A percentile compares a stretch with the other conserved stretches of the same genome.
Evolutionary conservation across 805 yeast genomes (phyloP).

Genomic region (Lipomyces oligophaga): DNA sequence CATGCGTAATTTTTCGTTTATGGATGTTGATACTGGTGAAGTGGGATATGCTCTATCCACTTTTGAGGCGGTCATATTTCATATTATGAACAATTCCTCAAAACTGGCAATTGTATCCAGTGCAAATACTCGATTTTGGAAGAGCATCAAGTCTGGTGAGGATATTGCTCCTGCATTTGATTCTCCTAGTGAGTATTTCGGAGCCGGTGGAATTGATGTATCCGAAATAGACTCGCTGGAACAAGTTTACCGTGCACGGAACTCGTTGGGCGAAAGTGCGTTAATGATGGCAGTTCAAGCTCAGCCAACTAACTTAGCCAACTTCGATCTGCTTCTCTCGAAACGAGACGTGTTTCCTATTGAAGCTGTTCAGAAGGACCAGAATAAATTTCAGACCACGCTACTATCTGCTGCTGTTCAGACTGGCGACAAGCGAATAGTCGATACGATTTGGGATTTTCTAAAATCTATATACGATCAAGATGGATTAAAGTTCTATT

Average conservation of each 20-base stretch:
- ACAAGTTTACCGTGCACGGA: slow-evolving; percentile 27
- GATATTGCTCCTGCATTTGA: slow-evolving; percentile 18
- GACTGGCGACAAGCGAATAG: slow-evolving; percentile 47
- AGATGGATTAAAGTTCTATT: slow-evolving; percentile 48
- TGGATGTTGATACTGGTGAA: slow-evolving; percentile 53
- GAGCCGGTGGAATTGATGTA: slow-evolving; percentile 20
- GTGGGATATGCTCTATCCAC: slow-evolving; percentile 78
- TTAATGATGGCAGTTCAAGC: slow-evolving; percentile 58
- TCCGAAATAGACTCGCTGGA: slow-evolving; percentile 25
- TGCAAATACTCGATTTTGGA: slow-evolving; percentile 54
- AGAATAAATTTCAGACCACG: slow-evolving; percentile 51
- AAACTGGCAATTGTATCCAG: slow-evolving; percentile 44
- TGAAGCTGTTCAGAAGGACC: slow-evolving; percentile 67
- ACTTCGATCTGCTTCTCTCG: slow-evolving; percentile 48
- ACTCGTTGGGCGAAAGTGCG: slow-evolving; percentile 60
- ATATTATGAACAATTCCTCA: slow-evolving; percentile 47
- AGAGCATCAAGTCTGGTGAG: slow-evolving; percentile 40
- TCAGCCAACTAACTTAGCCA: slow-evolving; percentile 39
- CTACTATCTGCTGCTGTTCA: slow-evolving; percentile 62
- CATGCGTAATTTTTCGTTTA: slow-evolving; percentile 55
- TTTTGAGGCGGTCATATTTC: slow-evolving; percentile 73
- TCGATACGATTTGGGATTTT: slow-evolving; percentile 47
- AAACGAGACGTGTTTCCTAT: slow-evolving; percentile 52
- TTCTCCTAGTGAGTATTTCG: slow-evolving; percentile 19
- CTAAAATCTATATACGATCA: slow-evolving; percentile 44